Base-by-base conservation (phyloP, 306 rosid genomes). In the Quercus berberidifolia region DNA sequence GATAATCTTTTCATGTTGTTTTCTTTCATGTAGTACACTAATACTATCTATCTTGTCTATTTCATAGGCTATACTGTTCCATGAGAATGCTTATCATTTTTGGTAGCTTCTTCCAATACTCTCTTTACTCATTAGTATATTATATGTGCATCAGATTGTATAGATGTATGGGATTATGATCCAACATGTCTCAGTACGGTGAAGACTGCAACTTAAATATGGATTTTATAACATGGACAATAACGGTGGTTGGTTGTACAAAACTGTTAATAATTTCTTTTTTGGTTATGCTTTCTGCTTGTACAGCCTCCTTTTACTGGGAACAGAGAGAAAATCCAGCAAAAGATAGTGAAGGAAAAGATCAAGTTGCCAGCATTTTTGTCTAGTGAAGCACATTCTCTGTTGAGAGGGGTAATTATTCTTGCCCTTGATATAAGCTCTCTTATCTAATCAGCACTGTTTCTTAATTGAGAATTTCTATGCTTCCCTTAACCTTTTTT, bases 251-350 rank as follows among this genome's bases (percentile, higher is more conserved):
- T 58, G 56, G 58, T 28, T 17, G 72, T 19, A 67, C 28, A 21
- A 33, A n/a, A 33, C 51, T 64, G 74, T 79, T 56, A 60, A 38
- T 83, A 60, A 38, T 83, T 70, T 69, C 31, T 77, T 35, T 30
- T 76, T 80, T 38, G 74, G 62, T 81, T 46, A 33, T 79, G 28
- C 52, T 67, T 81, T 71, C 77, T 74, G 54, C 49, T 31, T 82
- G 77, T 88, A 89, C 89, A 94, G 99, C 97, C 99, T 15, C 99
- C 99, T 35, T 94, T 88, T 74, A 85, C 88, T 82, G 97, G 99
- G 77, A 94, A 88, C 82, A 90, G 97, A 51, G 86, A 86, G 73
- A 94, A 87, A 80, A 88, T 92, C 70, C 99, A 94, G 86, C 93
- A 87, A 82, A 94, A 88, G 94, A 90, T 94, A 79, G 89, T 94